phyloP scores from a whole-genome alignment of 2,329 filamentous ascomycete species.

The Cordyceps farinosa region DNA sequence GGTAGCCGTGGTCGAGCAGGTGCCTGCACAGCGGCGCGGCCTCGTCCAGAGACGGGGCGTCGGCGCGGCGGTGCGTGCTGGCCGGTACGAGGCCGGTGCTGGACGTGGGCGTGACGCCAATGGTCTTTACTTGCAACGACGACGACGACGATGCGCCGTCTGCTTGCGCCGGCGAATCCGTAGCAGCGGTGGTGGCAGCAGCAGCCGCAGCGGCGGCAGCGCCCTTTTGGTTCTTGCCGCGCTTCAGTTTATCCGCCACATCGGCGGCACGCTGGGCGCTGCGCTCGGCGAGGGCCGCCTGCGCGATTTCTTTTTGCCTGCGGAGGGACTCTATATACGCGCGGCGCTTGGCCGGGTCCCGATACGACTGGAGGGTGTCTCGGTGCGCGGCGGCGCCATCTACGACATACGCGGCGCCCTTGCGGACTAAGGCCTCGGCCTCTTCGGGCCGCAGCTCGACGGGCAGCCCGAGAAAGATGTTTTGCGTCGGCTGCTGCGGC shows the following conservation, averaged over 20 bases:
- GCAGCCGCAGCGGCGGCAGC: not conserved
- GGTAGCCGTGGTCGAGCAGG: conserved; percentile 76
- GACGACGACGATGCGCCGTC: not conserved
- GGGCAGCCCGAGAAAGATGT: conserved; percentile 85
- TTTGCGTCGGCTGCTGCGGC: conserved; percentile 90
- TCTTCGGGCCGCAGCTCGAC: conserved; percentile 90
- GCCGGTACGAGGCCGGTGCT: conserved; percentile 30
- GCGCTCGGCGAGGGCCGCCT: conserved; percentile 38
- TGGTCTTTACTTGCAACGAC: conserved; percentile 8
- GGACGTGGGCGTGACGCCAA: conserved; percentile 36
- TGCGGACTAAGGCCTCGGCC: conserved; percentile 74
- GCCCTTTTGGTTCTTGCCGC: conserved; percentile 21
- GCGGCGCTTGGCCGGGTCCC: conserved; percentile 50
- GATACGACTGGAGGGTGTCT: conserved; percentile 55
- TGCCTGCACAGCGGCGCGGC: conserved; percentile 67
- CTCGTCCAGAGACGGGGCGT: conserved; percentile 22
- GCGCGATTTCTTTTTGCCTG: conserved; percentile 40
- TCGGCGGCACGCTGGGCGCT: conserved; percentile 35
- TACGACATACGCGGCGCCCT: conserved; percentile 71
- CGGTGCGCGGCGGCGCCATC: conserved; percentile 74
- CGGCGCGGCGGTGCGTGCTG: conserved; percentile 18
- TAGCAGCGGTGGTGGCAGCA: not conserved
- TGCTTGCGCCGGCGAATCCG: conserved; percentile 2
- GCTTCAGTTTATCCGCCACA: conserved; percentile 25
- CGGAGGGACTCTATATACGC: conserved; percentile 61